Evolutionary conservation across 345 rosid species (phyloP).

Genomic region (Citrus trifoliata): DNA sequence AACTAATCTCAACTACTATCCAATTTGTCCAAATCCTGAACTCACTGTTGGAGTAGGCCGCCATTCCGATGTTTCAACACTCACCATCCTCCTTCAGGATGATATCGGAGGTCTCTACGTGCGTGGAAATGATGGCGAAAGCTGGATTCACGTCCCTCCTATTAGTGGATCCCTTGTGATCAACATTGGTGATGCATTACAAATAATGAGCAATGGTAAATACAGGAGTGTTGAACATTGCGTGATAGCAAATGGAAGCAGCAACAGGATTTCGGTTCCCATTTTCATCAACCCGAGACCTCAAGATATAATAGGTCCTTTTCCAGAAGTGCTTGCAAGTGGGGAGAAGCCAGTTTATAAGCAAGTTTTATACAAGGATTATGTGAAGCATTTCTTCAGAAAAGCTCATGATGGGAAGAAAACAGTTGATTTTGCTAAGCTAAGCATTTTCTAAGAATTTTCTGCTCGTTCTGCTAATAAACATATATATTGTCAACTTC

Average conservation of each 20-base stretch:
- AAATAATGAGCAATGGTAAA: conserved; percentile 27
- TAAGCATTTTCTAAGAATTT: neutral
- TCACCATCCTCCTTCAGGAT: conserved; percentile 47
- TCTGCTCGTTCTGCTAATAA: too few species aligned
- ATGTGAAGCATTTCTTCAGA: conserved; percentile 33
- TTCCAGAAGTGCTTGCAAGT: conserved; percentile 21
- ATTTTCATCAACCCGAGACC: conserved; percentile 25
- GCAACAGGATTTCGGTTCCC: conserved; percentile 24
- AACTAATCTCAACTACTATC: conserved; percentile 41
- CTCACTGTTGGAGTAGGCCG: conserved; percentile 43
- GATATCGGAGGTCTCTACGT: conserved; percentile 46
- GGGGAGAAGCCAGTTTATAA: conserved; percentile 21
- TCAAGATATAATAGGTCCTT: conserved; percentile 5
- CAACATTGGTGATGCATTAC: conserved; percentile 26
- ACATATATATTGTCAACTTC: too few species aligned
- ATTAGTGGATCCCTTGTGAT: conserved; percentile 17
- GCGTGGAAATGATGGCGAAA: conserved; percentile 22
- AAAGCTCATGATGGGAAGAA: conserved; percentile 34
- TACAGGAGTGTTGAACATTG: conserved; percentile 26
- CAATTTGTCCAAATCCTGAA: conserved; percentile 46
- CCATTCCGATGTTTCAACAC: conserved; percentile 38
- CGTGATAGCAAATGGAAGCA: conserved; percentile 13
- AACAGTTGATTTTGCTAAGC: conserved; percentile 18
- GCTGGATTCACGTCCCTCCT: conserved; percentile 27
- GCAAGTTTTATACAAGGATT: conserved; percentile 25